Percentiles rank a stretch among this genome's conserved stretches.
Evolutionary conservation across 495 filamentous ascomycete species (phyloP).

Genomic region (Neurospora cerealis): DNA sequence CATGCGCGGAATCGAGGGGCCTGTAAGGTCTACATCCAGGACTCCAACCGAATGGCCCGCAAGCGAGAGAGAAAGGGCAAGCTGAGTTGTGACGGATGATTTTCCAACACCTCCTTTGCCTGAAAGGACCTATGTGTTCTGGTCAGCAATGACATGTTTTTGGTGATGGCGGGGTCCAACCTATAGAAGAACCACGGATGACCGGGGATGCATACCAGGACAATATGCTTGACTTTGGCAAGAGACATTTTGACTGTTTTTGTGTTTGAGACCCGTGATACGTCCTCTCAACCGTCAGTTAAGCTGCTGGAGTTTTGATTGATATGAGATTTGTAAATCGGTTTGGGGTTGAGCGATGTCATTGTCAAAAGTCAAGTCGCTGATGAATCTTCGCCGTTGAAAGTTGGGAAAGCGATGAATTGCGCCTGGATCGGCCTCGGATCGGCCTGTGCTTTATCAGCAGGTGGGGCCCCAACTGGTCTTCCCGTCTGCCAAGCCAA

Average conservation of each 20-base stretch:
- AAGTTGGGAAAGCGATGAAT: not conserved
- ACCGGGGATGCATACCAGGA: conserved; percentile 36
- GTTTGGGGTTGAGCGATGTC: not conserved
- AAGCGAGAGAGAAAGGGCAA: conserved; percentile 80
- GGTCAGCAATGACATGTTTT: not conserved
- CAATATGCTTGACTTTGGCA: conserved; percentile 48
- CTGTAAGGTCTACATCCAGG: conserved; percentile 92
- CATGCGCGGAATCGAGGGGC: conserved; percentile 90
- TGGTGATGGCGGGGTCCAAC: conserved; percentile 6
- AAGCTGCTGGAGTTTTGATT: not conserved
- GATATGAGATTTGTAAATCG: not conserved
- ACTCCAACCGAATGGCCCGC: conserved; percentile 82
- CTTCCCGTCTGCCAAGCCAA: not conserved
- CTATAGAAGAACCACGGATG: not conserved
- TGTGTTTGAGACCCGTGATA: not conserved
- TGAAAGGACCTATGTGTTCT: conserved; percentile 59
- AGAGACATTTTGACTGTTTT: conserved; percentile 39
- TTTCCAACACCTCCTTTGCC: conserved; percentile 98
- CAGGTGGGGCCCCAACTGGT: conserved; percentile 4
- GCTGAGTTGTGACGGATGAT: conserved; percentile 90
- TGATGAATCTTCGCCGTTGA: not conserved
- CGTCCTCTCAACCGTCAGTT: not conserved
- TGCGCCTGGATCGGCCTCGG: conserved; percentile 15
- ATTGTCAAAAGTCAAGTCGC: not conserved
- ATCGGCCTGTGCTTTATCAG: conserved; percentile 26